phyloP scores from a whole-genome alignment of 345 rosid species.

The Linum usitatissimum region DNA sequence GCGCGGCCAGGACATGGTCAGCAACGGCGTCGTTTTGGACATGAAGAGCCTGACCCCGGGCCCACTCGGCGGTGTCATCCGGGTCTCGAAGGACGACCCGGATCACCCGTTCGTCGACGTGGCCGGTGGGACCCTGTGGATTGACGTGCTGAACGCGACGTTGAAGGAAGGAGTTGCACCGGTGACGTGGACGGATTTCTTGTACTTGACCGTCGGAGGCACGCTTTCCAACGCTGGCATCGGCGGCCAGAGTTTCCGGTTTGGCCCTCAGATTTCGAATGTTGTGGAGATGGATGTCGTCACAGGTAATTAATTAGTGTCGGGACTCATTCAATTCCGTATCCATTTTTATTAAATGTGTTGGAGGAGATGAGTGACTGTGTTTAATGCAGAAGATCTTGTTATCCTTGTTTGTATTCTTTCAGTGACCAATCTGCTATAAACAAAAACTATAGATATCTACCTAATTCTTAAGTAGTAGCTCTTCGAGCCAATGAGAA shows the following conservation, averaged over 20 bases:
- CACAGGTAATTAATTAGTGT: conserved; percentile 13
- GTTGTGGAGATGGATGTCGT: conserved; percentile 23
- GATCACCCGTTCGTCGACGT: conserved; percentile 9
- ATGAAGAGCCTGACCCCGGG: conserved; percentile 7
- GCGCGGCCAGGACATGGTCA: conserved; percentile 15
- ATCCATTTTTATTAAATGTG: too few species aligned
- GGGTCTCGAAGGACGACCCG: not conserved
- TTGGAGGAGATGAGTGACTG: too few species aligned
- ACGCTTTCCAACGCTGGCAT: conserved; percentile 27
- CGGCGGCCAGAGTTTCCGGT: conserved; percentile 18
- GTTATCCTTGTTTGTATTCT: too few species aligned
- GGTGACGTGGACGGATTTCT: conserved; percentile 23
- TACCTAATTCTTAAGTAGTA: too few species aligned
- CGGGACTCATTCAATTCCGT: too few species aligned
- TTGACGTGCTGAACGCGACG: conserved; percentile 15
- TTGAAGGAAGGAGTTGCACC: conserved; percentile 12
- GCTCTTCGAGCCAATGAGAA: too few species aligned
- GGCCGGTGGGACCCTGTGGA: conserved; percentile 19
- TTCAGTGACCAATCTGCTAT: too few species aligned
- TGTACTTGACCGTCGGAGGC: conserved; percentile 21
- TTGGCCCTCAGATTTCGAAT: conserved; percentile 23
- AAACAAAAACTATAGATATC: too few species aligned
- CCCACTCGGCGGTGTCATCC: not conserved
- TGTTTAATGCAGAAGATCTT: too few species aligned
- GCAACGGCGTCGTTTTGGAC: conserved; percentile 16